Evolutionary conservation across 345 rosid species (phyloP).

Genomic region (Eutrema heterophyllum): DNA sequence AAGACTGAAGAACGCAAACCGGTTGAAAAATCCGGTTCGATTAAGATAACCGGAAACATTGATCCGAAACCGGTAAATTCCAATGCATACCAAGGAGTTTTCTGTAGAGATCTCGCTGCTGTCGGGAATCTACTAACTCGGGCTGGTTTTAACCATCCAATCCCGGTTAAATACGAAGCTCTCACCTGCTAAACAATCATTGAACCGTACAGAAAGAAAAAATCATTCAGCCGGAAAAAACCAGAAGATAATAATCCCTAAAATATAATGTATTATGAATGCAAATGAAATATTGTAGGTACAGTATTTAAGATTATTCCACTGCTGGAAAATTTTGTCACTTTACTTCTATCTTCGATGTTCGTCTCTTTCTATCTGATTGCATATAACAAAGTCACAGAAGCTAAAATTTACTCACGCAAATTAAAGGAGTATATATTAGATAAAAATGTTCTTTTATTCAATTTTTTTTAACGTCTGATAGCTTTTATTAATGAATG

Average conservation of each 20-base stretch:
- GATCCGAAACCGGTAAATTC: constrained; percentile 26
- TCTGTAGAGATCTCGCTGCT: constrained; percentile 80
- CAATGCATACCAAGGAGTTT: constrained; percentile 73
- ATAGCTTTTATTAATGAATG: no score
- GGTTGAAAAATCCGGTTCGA: background rate
- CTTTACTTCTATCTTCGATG: constrained; percentile 6
- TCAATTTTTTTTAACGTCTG: no score
- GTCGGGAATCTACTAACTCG: constrained; percentile 75
- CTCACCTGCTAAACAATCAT: constrained; percentile 53
- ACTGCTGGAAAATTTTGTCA: constrained; percentile 57
- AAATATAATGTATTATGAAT: constrained; percentile 3
- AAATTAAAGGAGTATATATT: no score
- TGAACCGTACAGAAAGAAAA: constrained; percentile 33
- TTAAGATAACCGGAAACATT: background rate
- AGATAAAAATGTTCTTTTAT: no score
- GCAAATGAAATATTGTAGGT: constrained; percentile 15
- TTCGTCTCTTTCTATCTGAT: background rate
- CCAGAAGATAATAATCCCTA: background rate
- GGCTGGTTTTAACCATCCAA: constrained; percentile 69
- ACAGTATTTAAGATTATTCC: constrained; percentile 4
- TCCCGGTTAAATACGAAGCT: constrained; percentile 81
- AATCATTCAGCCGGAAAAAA: background rate
- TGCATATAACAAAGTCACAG: background rate
- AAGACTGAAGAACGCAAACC: constrained; percentile 20
- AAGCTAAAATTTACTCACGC: background rate